Conservation (phyloP, 1,284 basidiomycete species). For the Boletus sp. region DNA sequence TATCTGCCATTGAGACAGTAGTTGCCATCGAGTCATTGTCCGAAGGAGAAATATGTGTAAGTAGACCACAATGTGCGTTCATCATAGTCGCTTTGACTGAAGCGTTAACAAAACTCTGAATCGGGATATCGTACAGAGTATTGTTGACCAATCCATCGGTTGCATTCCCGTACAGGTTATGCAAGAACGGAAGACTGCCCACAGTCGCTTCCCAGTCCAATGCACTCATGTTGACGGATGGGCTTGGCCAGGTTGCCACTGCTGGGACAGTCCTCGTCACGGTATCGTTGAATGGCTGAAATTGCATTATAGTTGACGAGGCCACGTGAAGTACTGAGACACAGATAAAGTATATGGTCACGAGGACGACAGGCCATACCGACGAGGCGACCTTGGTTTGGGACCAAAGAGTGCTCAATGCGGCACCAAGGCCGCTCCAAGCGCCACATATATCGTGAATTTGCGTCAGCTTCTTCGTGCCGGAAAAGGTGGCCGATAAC, state of each 20-base stretch:
- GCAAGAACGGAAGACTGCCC: neutral
- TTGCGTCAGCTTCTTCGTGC: neutral
- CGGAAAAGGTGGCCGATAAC: neutral
- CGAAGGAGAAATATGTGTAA: neutral
- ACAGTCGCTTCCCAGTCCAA: neutral
- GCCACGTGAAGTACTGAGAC: neutral
- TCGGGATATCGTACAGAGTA: neutral
- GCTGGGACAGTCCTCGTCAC: neutral
- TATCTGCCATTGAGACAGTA: neutral
- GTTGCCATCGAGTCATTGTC: neutral
- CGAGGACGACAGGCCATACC: neutral
- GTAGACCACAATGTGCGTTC: neutral
- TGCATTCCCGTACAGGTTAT: neutral
- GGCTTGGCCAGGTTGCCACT: neutral
- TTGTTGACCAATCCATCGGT: neutral
- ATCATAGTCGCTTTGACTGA: neutral
- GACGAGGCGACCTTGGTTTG: neutral
- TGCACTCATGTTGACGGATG: neutral
- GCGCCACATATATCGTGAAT: neutral
- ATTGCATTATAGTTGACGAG: neutral
- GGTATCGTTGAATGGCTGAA: conserved; percentile 1
- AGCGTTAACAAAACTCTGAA: neutral
- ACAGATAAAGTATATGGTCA: neutral
- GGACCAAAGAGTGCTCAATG: neutral
- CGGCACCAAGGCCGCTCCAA: neutral